Conservation (phyloP, 495 filamentous ascomycete genomes). For the Rhypophila decipiens region DNA sequence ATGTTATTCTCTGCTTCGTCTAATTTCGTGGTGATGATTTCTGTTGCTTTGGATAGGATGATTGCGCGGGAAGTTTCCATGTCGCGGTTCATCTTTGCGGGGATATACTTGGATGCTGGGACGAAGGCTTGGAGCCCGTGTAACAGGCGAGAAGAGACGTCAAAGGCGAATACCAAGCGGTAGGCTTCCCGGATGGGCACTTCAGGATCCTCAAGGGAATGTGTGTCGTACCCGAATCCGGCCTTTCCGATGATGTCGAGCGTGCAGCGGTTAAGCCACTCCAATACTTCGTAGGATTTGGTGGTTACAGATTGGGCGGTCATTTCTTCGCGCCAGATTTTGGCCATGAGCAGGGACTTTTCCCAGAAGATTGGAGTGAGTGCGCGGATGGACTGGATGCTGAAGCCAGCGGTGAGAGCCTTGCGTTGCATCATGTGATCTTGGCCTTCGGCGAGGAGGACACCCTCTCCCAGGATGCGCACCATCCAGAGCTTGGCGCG, state of each 20-base stretch:
- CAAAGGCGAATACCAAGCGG: constrained; percentile 47
- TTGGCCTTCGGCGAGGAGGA: constrained; percentile 80
- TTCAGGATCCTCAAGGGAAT: constrained; percentile 56
- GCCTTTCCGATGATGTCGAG: constrained; percentile 84
- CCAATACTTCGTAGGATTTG: constrained; percentile 43
- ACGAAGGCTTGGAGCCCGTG: constrained; percentile 36
- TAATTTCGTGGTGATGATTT: no score
- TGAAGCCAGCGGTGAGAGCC: constrained; percentile 76
- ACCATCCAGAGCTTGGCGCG: constrained; percentile 50
- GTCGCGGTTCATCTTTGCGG: constrained; percentile 60
- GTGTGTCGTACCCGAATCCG: constrained; percentile 76
- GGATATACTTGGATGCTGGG: constrained; percentile 49
- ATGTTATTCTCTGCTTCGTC: no score
- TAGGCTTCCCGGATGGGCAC: constrained; percentile 66
- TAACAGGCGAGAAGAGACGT: constrained; percentile 33
- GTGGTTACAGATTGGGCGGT: not conserved
- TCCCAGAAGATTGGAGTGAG: constrained; percentile 80
- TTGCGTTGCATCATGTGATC: constrained; percentile 79
- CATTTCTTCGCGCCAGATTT: constrained; percentile 27
- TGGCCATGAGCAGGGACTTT: constrained; percentile 39
- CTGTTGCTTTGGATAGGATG: constrained; percentile 57
- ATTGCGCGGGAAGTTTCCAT: constrained; percentile 45
- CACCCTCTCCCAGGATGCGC: constrained; percentile 63
- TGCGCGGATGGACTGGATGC: constrained; percentile 79
- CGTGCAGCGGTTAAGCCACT: constrained; percentile 65